Evolutionary conservation across 345 rosid species (phyloP).

Genomic region (Camelina neglecta): DNA sequence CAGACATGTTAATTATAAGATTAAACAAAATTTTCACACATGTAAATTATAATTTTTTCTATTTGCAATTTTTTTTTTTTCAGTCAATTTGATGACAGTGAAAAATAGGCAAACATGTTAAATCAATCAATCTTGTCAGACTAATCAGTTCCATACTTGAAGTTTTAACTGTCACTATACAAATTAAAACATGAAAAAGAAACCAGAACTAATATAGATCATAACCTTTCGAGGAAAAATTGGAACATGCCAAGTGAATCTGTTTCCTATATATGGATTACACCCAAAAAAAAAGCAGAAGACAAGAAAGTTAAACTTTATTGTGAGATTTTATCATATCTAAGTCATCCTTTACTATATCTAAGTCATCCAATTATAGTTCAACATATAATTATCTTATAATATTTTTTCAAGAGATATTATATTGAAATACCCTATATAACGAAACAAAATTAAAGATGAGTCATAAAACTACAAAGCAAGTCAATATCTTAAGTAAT

Average conservation of each 20-base stretch:
- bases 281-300: background rate
- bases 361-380: background rate
- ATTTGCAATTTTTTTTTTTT: background rate
- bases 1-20: too few species aligned
- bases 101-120: slow-evolving; percentile 6
- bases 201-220: background rate
- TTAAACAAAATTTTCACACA: background rate
- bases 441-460: background rate
- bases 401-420: background rate
- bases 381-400: background rate
- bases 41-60: background rate
- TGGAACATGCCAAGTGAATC: slow-evolving; percentile 16
- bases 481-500: background rate
- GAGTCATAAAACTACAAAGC: background rate
- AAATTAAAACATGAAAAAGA: slow-evolving; percentile 13
- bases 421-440: background rate
- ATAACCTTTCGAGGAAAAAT: background rate
- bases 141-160: background rate
- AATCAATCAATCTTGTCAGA: slow-evolving; percentile 14
- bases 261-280: slow-evolving; percentile 20
- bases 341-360: slow-evolving; percentile 1
- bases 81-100: background rate
- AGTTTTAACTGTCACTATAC: background rate
- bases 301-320: background rate
- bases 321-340: background rate